Base-by-base conservation (phyloP, 352 stramenopile species). In the Globisporangium solare region DNA sequence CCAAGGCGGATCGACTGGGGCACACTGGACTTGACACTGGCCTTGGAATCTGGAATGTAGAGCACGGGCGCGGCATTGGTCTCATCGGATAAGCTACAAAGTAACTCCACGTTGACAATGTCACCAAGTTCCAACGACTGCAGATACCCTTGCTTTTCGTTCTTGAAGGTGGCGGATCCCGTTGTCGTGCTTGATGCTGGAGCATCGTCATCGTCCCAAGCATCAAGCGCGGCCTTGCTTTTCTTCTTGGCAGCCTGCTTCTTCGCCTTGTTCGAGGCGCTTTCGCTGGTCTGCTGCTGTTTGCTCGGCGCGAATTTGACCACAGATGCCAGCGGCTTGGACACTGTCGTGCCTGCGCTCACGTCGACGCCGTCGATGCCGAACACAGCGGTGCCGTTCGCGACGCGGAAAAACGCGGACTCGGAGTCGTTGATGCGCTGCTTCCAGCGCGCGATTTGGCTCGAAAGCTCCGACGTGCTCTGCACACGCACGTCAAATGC, bases 71-170 rank as follows among this genome's bases (percentile, higher is more conserved):
- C 58, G 39, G 51, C 14, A 24, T 60, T 27, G 0, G 54, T 31
- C 31, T 51, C 32, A 47, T n/a, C 39, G 31, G 69, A 57, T 7
- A 89, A 61, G 58, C 60, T 71, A 2, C 70, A 54, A 5, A 89
- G 61, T 21, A 89, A 21, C 39, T 85, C 65, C 1, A 88, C 20
- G 15, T 72, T 76, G 0, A 66, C 57, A 31, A 89, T 76, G 11
- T 78, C 65, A 0, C 76, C 74, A 46, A 84, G 88, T 57, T 88
- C 79, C n/a, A 89, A 53, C 0, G 74, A 82, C 31, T 45, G 37
- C 32, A 74, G 45, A 17, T 64, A 64, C 2, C 58, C 15, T 32
- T 27, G 6, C 47, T 22, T 35, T 10, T 35, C 27, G 27, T 35
- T 6, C 27, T 35, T 35, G 58, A 22, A 32, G 14, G 13, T 54